Evolutionary conservation across 2,329 filamentous ascomycete genomes (phyloP).

Genomic region (Metarhizium anisopliae): DNA sequence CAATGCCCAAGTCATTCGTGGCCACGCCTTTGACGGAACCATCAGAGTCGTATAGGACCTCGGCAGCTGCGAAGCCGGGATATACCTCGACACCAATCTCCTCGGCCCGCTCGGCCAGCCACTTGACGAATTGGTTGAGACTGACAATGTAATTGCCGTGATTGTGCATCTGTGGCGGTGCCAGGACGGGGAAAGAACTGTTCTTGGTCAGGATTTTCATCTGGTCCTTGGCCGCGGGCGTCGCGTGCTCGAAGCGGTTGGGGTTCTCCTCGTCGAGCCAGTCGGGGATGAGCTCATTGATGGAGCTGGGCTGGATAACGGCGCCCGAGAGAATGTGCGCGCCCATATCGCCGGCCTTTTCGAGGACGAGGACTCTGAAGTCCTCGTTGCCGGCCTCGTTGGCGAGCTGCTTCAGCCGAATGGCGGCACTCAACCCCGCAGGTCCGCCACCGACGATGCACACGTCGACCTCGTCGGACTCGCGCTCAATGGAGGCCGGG

Average conservation of each 20-base stretch:
- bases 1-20: conserved; percentile 88
- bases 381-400: conserved; percentile 93
- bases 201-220: conserved; percentile 93
- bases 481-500: conserved; percentile 64
- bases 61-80: conserved; percentile 88
- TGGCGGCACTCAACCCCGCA: conserved; percentile 84
- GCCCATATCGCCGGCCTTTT: conserved; percentile 91
- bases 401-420: conserved; percentile 89
- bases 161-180: conserved; percentile 96
- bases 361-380: conserved; percentile 83
- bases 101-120: conserved; percentile 93
- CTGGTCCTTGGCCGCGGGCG: conserved; percentile 71
- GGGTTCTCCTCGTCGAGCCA: conserved; percentile 88
- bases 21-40: conserved; percentile 89
- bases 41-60: conserved; percentile 79
- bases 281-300: conserved; percentile 86
- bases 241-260: conserved; percentile 77
- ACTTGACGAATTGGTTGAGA: conserved; percentile 89
- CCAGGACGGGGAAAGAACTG: conserved; percentile 68
- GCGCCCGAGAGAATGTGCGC: conserved; percentile 94
- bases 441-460: conserved; percentile 96
- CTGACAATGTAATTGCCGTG: conserved; percentile 97
- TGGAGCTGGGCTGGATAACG: conserved; percentile 80
- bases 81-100: conserved; percentile 95
- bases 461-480: conserved; percentile 90